Percentiles rank a stretch among this genome's conserved stretches.
phyloP scores from a whole-genome alignment of 176 grass and related monocot species.

The Phragmites australis region DNA sequence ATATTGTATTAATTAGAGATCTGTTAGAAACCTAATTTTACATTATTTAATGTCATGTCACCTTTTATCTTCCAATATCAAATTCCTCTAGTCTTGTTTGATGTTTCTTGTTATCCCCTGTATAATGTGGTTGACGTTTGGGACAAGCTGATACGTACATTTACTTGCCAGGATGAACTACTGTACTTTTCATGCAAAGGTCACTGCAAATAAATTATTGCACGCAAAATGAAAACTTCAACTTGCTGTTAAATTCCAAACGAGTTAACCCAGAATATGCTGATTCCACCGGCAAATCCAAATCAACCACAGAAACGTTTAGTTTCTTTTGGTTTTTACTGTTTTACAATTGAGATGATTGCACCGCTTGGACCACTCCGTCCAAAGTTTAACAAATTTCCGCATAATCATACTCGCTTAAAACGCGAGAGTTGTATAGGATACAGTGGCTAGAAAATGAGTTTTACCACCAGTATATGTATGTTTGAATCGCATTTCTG shows the following conservation, averaged over 20 bases:
- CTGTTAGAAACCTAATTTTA: not conserved
- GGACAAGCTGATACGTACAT: not conserved
- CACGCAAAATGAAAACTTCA: not conserved
- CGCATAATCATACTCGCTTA: too few species aligned
- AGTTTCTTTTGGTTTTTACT: not conserved
- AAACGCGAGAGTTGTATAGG: too few species aligned
- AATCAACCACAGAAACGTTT: not conserved
- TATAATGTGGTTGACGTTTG: not conserved
- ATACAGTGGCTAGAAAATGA: too few species aligned
- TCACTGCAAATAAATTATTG: not conserved
- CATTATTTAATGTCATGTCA: not conserved
- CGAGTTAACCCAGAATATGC: not conserved
- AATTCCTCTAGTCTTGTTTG: not conserved
- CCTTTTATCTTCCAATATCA: not conserved
- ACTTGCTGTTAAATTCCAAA: not conserved
- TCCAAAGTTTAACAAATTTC: too few species aligned
- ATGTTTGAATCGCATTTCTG: too few species aligned
- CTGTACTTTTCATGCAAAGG: not conserved
- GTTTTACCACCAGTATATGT: too few species aligned
- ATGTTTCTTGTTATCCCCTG: not conserved
- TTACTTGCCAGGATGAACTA: conserved; percentile 20
- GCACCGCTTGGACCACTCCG: too few species aligned
- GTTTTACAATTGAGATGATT: not conserved
- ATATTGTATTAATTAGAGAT: not conserved
- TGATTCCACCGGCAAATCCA: not conserved